Conservation (phyloP, 2,329 filamentous ascomycete genomes). For the Rosellinia necatrix region DNA sequence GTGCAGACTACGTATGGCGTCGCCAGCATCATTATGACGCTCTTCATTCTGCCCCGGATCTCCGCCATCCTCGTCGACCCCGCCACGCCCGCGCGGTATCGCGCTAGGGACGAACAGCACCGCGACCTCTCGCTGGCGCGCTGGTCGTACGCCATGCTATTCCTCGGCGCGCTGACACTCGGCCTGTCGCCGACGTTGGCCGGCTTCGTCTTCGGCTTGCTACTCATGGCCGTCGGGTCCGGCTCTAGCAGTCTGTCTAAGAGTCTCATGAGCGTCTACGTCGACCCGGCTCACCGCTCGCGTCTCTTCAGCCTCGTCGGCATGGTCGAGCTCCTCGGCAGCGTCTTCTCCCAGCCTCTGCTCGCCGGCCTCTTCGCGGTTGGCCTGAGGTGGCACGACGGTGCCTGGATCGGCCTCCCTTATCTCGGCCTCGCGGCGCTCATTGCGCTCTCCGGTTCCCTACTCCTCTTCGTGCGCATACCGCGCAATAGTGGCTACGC, state of each 20-base stretch:
- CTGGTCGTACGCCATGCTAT: conserved; percentile 34
- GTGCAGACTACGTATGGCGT: conserved; percentile 38
- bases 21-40: conserved; percentile 34
- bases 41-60: conserved; percentile 38
- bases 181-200: conserved; percentile 34
- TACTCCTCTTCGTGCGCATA: conserved; percentile 34
- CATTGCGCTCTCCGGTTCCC: conserved; percentile 19
- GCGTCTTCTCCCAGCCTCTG: conserved; percentile 37
- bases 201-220: conserved; percentile 37
- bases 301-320: conserved; percentile 40
- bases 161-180: conserved; percentile 34
- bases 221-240: conserved; percentile 39
- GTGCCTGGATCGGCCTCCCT: conserved; percentile 41
- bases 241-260: conserved; percentile 36
- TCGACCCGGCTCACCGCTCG: conserved; percentile 38
- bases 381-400: conserved; percentile 36
- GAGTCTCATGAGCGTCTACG: conserved; percentile 40
- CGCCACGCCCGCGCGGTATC: conserved; percentile 27
- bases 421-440: conserved; percentile 36
- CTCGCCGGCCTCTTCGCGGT: conserved; percentile 40
- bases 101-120: conserved; percentile 33
- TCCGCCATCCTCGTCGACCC: conserved; percentile 29
- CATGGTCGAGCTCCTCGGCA: conserved; percentile 40
- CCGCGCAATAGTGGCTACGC: conserved; percentile 14
- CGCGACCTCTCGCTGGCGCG: conserved; percentile 38